phyloP scores from a whole-genome alignment of 2,329 filamentous ascomycete species.

The Huntiella decipiens region DNA sequence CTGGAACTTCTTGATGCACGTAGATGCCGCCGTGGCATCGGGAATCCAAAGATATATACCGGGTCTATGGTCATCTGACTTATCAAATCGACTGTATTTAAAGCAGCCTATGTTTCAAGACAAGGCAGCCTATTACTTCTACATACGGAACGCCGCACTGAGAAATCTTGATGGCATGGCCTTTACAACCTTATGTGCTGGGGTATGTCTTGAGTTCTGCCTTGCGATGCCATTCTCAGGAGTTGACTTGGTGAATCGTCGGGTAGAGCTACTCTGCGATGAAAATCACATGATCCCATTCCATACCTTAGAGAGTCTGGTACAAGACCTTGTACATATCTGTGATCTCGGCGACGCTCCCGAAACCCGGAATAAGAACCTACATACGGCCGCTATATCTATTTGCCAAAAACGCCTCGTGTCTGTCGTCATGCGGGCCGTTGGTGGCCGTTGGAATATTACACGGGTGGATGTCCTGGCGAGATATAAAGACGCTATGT shows the following conservation, averaged over 20 bases:
- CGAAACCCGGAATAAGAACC: background rate
- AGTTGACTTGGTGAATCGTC: background rate
- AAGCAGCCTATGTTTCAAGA: constrained; percentile 1
- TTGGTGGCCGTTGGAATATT: constrained; percentile 1
- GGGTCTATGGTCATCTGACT: background rate
- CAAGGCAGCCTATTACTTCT: constrained; percentile 3
- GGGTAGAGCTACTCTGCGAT: background rate
- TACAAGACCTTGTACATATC: background rate
- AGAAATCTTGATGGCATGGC: background rate
- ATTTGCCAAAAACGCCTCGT: constrained; percentile 1
- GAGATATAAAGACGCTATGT: constrained; percentile 3
- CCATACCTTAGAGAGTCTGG: background rate
- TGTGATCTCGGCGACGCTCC: background rate
- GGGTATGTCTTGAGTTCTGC: background rate
- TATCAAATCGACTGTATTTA: background rate
- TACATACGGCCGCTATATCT: background rate
- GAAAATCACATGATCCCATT: background rate
- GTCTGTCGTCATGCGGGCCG: background rate
- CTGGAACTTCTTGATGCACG: background rate
- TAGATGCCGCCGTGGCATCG: constrained; percentile 3
- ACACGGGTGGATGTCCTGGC: background rate
- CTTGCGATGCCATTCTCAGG: background rate
- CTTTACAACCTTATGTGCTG: background rate
- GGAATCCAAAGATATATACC: constrained; percentile 3
- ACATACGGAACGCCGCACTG: background rate